Evolutionary conservation across 2,329 filamentous ascomycete species (phyloP), one percentile per base, ranked within the genome.

Genomic region (Hymenotorrendiella dingleyae): DNA sequence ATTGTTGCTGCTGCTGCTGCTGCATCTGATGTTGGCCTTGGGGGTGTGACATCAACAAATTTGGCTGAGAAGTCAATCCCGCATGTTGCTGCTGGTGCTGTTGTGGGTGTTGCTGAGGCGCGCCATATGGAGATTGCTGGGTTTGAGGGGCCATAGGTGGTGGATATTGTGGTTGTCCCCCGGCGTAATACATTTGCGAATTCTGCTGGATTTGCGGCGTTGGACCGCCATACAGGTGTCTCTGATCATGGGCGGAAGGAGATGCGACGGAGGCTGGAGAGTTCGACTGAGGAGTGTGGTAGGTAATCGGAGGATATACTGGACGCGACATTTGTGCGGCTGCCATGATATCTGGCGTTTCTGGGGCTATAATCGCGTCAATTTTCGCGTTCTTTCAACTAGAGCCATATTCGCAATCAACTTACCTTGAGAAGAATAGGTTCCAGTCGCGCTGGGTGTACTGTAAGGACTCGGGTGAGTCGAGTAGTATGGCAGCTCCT

Each of bases 271-370:
- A 94, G 28, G 88, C 87, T 36, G 91, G 91, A 42, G 91, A 95
- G 66, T 91, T 94, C 43, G 90, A 94, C 69, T 96, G 90, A 42
- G 90, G 89, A 14, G 90, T 94, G 65, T 96, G 87, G 64, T 96
- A 96, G 23, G 74, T 75, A 62, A 95, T 94, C 47, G 88, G 87
- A 55, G 90, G 90, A 63, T 94, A 95, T n/a, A n/a, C n/a, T 35
- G 72, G 64, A 56, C 79, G 73, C 66, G 87, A 84, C 86, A 80
- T 75, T 61, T 72, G 68, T 49, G 69, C 69, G 57, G 77, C 73
- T 67, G 82, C 83, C 74, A 78, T 83, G 71, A 82, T 82, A 53
- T 80, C 77, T 67, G 72, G 72, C 47, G 72, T 76, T 60, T 79
- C 76, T 78, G 52, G 46, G 32, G 50, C 50, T 55, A 41, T 32